Conservation (phyloP, 805 yeast species). For the Saccharomycopsis schoenii region DNA sequence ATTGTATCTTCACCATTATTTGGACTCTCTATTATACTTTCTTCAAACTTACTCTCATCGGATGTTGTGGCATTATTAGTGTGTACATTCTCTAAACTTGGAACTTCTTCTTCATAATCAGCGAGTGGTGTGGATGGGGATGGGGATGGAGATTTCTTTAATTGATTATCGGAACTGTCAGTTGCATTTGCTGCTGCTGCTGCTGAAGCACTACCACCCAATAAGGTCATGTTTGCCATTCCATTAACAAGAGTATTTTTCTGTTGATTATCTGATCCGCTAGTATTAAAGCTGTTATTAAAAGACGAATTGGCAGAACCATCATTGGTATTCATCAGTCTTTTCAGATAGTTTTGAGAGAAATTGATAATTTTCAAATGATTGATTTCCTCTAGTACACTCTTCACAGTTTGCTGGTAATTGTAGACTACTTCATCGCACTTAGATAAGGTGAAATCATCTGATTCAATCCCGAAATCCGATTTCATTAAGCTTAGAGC, state of each 20-base stretch:
- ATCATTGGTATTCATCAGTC: neutral
- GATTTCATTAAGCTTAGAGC: conserved; percentile 12
- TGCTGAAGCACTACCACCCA: neutral
- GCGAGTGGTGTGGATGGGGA: neutral
- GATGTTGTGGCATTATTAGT: neutral
- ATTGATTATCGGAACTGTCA: too few relatives aligned
- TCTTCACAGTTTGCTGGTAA: neutral
- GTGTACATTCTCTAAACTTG: neutral
- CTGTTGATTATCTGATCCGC: neutral
- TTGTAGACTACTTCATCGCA: conserved; percentile 3
- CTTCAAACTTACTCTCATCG: neutral
- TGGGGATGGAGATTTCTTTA: neutral
- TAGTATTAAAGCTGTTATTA: neutral
- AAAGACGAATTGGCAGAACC: neutral
- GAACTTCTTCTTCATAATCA: neutral
- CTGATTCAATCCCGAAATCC: conserved; percentile 7
- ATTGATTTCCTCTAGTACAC: conserved; percentile 1
- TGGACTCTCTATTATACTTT: neutral
- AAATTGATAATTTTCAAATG: conserved; percentile 11
- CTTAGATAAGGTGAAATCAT: neutral
- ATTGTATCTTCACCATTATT: neutral
- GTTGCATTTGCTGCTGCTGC: neutral
- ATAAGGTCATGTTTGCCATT: neutral
- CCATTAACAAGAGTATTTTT: neutral
- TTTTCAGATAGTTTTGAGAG: conserved; percentile 5